Evolutionary conservation across 1,284 basidiomycete genomes (phyloP).

Genomic region (Omphalotus olearius): DNA sequence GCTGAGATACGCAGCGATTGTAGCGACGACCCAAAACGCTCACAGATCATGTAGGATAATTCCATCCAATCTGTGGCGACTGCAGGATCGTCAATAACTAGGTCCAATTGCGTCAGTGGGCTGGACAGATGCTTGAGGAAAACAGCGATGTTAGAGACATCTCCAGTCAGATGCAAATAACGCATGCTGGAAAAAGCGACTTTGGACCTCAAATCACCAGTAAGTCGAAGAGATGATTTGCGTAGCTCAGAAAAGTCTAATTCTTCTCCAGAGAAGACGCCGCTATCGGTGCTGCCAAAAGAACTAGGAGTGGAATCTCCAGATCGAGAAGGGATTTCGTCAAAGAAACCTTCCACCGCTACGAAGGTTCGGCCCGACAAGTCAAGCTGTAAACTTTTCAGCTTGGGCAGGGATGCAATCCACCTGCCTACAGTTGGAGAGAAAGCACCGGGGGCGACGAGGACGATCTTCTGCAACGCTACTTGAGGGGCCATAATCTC

Average conservation of each 20-base stretch:
- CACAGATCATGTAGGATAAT: slow-evolving; percentile 55
- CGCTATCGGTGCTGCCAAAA: slow-evolving; percentile 61
- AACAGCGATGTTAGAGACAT: slow-evolving; percentile 58
- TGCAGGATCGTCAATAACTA: slow-evolving; percentile 73
- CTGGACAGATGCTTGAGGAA: slow-evolving; percentile 66
- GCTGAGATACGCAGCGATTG: slow-evolving; percentile 57
- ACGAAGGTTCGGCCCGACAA: slow-evolving; percentile 60
- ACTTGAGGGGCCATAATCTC: slow-evolving; percentile 56
- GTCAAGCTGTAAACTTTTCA: slow-evolving; percentile 64
- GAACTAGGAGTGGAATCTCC: slow-evolving; percentile 67
- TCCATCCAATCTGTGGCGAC: slow-evolving; percentile 69
- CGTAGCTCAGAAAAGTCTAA: slow-evolving; percentile 67
- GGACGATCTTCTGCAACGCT: slow-evolving; percentile 52
- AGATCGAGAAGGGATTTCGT: slow-evolving; percentile 56
- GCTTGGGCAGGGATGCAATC: slow-evolving; percentile 53
- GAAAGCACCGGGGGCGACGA: slow-evolving; percentile 69
- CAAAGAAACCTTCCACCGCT: slow-evolving; percentile 74
- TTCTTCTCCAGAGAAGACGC: slow-evolving; percentile 71
- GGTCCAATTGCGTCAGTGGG: slow-evolving; percentile 57
- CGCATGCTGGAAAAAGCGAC: slow-evolving; percentile 55
- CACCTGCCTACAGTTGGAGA: slow-evolving; percentile 65
- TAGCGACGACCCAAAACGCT: slow-evolving; percentile 55
- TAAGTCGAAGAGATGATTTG: slow-evolving; percentile 59
- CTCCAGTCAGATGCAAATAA: slow-evolving; percentile 62
- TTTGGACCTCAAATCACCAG: slow-evolving; percentile 45